Evolutionary conservation across 176 grass and related monocot species (phyloP).

Genomic region (Ananas comosus): DNA sequence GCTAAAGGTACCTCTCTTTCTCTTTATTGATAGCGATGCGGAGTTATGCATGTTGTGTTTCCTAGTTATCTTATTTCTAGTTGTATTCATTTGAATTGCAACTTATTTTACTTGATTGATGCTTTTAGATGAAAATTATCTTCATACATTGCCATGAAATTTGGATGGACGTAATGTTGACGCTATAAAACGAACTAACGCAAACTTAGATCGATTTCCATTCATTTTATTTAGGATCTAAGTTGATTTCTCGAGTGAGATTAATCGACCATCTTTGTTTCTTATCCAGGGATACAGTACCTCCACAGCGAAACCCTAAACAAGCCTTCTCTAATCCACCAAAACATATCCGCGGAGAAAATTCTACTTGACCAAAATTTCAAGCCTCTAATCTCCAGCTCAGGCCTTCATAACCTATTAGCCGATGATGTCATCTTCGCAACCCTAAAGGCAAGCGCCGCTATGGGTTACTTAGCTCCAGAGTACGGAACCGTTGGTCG

Average conservation of each 20-base stretch:
- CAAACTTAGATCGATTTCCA: background rate
- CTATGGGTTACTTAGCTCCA: slow-evolving; percentile 94
- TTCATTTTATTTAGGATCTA: background rate
- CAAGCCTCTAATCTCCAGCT: slow-evolving; percentile 61
- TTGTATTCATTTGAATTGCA: background rate
- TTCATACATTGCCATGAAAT: background rate
- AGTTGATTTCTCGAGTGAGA: background rate
- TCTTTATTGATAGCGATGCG: background rate
- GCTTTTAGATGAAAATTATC: background rate
- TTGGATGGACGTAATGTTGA: background rate
- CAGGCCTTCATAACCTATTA: slow-evolving; percentile 73
- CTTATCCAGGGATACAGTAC: slow-evolving; percentile 58
- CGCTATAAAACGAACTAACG: background rate
- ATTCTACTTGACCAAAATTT: slow-evolving; percentile 64
- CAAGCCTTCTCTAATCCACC: slow-evolving; percentile 75
- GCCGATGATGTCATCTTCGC: slow-evolving; percentile 82
- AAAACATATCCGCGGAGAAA: slow-evolving; percentile 68
- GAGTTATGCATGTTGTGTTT: slow-evolving; percentile 14
- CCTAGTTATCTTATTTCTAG: background rate
- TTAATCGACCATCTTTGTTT: background rate
- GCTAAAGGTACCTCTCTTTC: slow-evolving; percentile 60
- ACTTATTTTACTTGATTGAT: background rate
- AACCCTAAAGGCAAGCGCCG: slow-evolving; percentile 76
- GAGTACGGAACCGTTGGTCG: slow-evolving; percentile 77
- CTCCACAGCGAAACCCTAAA: slow-evolving; percentile 47